A percentile compares a stretch with the other conserved stretches of the same genome.
phyloP scores from a whole-genome alignment of 169 alveolate genomes.

The Theileria luwenshuni region DNA sequence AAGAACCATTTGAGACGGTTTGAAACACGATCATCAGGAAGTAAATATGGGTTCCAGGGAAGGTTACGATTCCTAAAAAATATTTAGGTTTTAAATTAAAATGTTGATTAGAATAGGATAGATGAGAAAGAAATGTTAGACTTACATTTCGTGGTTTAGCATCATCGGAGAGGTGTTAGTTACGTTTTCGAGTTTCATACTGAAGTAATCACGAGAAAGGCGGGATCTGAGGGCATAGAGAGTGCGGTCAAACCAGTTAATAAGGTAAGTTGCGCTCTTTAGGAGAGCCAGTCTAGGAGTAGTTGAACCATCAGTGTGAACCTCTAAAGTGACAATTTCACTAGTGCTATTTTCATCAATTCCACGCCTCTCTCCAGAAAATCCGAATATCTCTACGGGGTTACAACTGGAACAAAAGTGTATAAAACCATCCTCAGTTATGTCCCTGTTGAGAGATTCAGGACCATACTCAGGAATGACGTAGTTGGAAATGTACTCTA shows the following conservation, averaged over 20 bases:
- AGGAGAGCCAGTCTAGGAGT: slow-evolving; percentile 82
- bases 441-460: slow-evolving; percentile 82
- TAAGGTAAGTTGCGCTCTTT: slow-evolving; percentile 72
- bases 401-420: slow-evolving; percentile 77
- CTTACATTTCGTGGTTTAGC: slow-evolving; percentile 77
- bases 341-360: slow-evolving; percentile 78
- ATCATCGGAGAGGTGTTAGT: slow-evolving; percentile 68
- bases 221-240: slow-evolving; percentile 73
- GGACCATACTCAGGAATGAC: slow-evolving; percentile 85
- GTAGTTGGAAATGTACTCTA: slow-evolving; percentile 79
- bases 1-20: slow-evolving; percentile 75
- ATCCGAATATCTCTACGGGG: slow-evolving; percentile 82
- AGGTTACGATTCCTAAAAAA: slow-evolving; percentile 75
- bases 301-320: slow-evolving; percentile 85
- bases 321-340: slow-evolving; percentile 82
- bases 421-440: slow-evolving; percentile 81
- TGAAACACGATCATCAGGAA: slow-evolving; percentile 70
- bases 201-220: slow-evolving; percentile 69
- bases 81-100: background rate
- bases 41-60: slow-evolving; percentile 85
- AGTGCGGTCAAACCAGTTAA: slow-evolving; percentile 71
- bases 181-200: slow-evolving; percentile 66
- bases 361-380: slow-evolving; percentile 83
- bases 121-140: background rate
- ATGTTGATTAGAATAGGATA: background rate